Base-by-base conservation (phyloP, 345 rosid genomes). In the Rhizophora mangle region DNA sequence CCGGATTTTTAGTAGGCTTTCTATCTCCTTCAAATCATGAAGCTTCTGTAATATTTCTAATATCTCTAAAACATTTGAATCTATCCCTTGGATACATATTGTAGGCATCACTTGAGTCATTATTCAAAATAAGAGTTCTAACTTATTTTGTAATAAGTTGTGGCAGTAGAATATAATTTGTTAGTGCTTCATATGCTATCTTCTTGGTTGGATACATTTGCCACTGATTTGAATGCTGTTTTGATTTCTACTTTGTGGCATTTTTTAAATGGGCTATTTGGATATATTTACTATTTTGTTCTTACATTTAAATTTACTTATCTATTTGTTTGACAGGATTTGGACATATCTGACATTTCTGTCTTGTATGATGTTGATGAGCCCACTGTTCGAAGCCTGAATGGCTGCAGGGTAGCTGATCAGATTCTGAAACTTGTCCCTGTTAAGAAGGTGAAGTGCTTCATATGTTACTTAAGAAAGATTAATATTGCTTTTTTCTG, bases 281-380 rank as follows among this genome's bases (percentile, higher is more conserved):
- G 49, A 43, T 13, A 43, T 6, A 2, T 15, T 43, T 43, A 13
- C 47, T 3, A 13, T 43, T 43, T 15, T 60, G 54, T 11, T 62
- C 53, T 69, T 52, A 61, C 27, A 0, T 18, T 13, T 68, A 24
- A 56, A 16, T 58, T 21, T 61, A 43, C 49, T 43, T 37, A 55
- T 63, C 37, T 71, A 54, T 71, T 56, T 71, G 15, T 78, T 67
- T 67, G 22, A 78, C 85, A 94, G 97, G 90, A 91, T 74, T 74
- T 91, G 82, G 98, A 94, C 71, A 89, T 94, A 65, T 91, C 98
- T 13, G 57, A 53, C 10, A 16, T 19, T 20, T 67, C 73, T 57
- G 69, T 68, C 60, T 68, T 74, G 31, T 47, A 15, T 51, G 62
- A 64, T 16, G 34, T 74, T 47, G 78, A 74, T 68, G 73, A 68